Percentiles rank a stretch among this genome's conserved stretches.
These are phyloP conservation scores for Quercus aquifolioides DNA, from an alignment of 306 rosid genomes.

Conservation along the genomic window DNA sequence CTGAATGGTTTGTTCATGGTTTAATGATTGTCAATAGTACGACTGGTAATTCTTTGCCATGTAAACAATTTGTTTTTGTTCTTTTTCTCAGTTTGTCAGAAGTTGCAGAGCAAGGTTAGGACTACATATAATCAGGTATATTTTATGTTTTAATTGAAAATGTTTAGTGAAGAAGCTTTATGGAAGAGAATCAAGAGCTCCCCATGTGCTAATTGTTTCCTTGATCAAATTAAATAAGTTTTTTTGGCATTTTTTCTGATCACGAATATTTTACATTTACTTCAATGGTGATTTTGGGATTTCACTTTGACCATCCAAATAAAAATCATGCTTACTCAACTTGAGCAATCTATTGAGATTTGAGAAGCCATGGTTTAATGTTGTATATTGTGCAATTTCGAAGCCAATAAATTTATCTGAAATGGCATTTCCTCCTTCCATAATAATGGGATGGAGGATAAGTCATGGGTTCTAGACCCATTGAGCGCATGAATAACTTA, in stretches of 20 bases:
- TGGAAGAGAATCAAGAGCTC: neutral
- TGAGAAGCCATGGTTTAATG: neutral
- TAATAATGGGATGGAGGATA: too few species aligned
- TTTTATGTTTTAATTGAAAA: neutral
- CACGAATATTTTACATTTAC: neutral
- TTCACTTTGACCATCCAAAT: neutral
- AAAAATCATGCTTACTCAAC: neutral
- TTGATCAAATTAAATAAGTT: neutral
- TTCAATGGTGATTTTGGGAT: neutral
- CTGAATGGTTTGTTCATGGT: neutral
- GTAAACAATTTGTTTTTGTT: neutral
- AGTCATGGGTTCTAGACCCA: too few species aligned
- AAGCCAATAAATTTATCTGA: too few species aligned
- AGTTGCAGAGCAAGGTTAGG: conserved; percentile 31
- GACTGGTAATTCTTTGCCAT: neutral
- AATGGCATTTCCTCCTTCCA: too few species aligned
- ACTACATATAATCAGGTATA: conserved; percentile 30
- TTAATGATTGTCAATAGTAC: neutral
- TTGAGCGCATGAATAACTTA: too few species aligned
- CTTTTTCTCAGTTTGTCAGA: conserved; percentile 24
- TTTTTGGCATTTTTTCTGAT: too few species aligned
- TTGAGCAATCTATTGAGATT: neutral
- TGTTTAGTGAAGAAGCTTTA: neutral
- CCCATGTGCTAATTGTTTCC: neutral
- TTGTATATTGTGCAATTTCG: neutral